A percentile compares a stretch with the other conserved stretches of the same genome.
Evolutionary conservation across 305 asterid genomes (phyloP).

Genomic region (Fraxinus xanthoxyloides): DNA sequence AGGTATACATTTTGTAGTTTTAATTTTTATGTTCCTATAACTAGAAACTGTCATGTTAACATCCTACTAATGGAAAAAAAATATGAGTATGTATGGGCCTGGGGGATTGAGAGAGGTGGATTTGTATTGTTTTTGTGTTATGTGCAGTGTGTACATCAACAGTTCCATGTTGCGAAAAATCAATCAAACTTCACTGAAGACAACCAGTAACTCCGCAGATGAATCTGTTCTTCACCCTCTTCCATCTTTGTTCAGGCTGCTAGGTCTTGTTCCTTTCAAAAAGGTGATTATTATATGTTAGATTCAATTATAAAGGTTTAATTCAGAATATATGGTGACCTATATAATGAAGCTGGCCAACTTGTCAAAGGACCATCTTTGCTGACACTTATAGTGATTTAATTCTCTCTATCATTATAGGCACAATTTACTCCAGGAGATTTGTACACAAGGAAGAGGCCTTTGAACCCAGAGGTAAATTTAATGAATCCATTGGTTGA

Average conservation of each 20-base stretch:
- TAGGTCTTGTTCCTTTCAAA: conserved; percentile 78
- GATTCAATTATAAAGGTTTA: neutral
- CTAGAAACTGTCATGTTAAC: neutral
- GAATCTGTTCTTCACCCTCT: conserved; percentile 82
- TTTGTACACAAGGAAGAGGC: conserved; percentile 79
- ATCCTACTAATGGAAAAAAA: neutral
- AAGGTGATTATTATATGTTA: conserved; percentile 49
- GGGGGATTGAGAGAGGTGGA: conserved; percentile 1
- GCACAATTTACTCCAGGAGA: conserved; percentile 89
- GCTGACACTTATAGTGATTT: conserved; percentile 18
- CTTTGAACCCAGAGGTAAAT: conserved; percentile 63
- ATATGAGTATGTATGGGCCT: neutral
- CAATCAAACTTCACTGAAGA: conserved; percentile 67
- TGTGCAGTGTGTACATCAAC: conserved; percentile 67
- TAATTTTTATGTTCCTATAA: neutral
- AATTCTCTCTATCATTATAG: conserved; percentile 36
- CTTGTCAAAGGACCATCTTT: conserved; percentile 4
- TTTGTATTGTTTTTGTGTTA: conserved; percentile 29
- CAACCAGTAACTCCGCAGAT: conserved; percentile 57
- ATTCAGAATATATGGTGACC: conserved; percentile 6
- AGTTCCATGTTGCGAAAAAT: conserved; percentile 73
- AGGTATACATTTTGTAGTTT: conserved; percentile 46
- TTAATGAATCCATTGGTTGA: conserved; percentile 11
- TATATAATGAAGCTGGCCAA: conserved; percentile 9
- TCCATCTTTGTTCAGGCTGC: conserved; percentile 77